Conservation (phyloP, 495 filamentous ascomycete genomes). For the Hypoxylon lenormandii region DNA sequence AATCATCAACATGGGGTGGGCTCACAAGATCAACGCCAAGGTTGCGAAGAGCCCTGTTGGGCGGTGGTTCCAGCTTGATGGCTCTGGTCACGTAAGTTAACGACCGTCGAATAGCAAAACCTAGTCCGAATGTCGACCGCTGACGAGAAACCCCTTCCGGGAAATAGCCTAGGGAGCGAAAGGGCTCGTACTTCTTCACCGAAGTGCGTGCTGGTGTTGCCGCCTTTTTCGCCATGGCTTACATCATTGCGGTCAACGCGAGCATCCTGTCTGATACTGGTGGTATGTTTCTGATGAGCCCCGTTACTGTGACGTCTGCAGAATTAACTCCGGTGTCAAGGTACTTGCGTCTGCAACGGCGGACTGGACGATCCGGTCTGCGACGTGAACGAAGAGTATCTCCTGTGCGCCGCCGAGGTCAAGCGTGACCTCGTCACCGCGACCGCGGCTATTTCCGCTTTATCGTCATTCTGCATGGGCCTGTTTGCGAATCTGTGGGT, state of each 20-base stretch:
- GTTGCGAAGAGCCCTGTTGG: constrained; percentile 72
- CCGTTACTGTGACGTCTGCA: not conserved
- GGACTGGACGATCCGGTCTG: constrained; percentile 64
- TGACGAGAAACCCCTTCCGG: constrained; percentile 11
- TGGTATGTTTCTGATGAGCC: constrained; percentile 37
- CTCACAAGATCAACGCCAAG: constrained; percentile 65
- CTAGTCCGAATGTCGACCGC: not conserved
- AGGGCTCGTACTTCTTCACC: constrained; percentile 80
- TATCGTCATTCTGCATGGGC: constrained; percentile 79
- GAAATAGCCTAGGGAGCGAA: constrained; percentile 73
- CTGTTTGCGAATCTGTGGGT: constrained; percentile 70
- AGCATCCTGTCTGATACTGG: constrained; percentile 71
- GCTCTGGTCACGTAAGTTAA: constrained; percentile 75
- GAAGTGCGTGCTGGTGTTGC: constrained; percentile 82
- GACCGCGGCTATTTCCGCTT: constrained; percentile 79
- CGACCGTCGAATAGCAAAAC: not conserved
- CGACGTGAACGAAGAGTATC: constrained; percentile 67
- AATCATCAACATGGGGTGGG: constrained; percentile 57
- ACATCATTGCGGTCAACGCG: constrained; percentile 77
- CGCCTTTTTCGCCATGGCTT: constrained; percentile 89
- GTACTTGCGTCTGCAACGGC: constrained; percentile 77
- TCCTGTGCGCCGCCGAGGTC: constrained; percentile 67
- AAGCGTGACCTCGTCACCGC: constrained; percentile 82
- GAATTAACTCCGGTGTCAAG: constrained; percentile 48
- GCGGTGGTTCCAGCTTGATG: constrained; percentile 78